Conservation (phyloP, 2,329 filamentous ascomycete genomes). For the Emergomyces pasteurianus region DNA sequence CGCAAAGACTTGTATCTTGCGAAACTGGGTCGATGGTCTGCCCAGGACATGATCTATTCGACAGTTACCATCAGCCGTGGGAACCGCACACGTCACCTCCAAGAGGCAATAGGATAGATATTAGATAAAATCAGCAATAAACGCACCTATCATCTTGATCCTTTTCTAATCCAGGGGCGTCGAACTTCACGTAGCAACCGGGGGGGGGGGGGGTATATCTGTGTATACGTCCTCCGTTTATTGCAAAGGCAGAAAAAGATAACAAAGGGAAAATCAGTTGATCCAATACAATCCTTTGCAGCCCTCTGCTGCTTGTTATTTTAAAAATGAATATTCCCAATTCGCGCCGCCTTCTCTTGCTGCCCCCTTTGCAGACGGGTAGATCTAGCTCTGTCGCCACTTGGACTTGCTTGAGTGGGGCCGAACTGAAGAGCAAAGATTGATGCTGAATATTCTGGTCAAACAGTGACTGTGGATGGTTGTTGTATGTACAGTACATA, state of each 20-base stretch:
- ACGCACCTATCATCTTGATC: slow-evolving; percentile 1
- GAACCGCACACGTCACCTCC: too few species aligned
- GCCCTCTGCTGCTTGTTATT: not conserved
- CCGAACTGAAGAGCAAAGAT: not conserved
- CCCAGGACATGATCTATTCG: slow-evolving; percentile 76
- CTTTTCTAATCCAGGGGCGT: not conserved
- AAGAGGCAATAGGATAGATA: not conserved
- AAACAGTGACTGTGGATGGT: too few species aligned
- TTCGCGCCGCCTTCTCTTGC: not conserved
- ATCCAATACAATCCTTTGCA: not conserved
- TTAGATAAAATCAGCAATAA: not conserved
- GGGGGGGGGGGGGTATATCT: not conserved
- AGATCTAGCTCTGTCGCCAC: not conserved
- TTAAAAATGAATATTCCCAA: not conserved
- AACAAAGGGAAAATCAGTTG: not conserved
- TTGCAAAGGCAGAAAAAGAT: not conserved
- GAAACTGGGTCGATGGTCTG: slow-evolving; percentile 78
- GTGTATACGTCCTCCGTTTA: not conserved
- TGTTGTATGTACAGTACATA: too few species aligned
- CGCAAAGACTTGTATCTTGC: slow-evolving; percentile 81
- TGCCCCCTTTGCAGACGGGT: not conserved
- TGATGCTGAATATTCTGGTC: too few species aligned
- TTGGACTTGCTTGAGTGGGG: not conserved
- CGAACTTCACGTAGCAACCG: not conserved
- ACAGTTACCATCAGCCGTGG: not conserved